A percentile compares a stretch with the other conserved stretches of the same genome.
phyloP scores from a whole-genome alignment of 1,139 yeast genomes.

The Taphrina confusa region DNA sequence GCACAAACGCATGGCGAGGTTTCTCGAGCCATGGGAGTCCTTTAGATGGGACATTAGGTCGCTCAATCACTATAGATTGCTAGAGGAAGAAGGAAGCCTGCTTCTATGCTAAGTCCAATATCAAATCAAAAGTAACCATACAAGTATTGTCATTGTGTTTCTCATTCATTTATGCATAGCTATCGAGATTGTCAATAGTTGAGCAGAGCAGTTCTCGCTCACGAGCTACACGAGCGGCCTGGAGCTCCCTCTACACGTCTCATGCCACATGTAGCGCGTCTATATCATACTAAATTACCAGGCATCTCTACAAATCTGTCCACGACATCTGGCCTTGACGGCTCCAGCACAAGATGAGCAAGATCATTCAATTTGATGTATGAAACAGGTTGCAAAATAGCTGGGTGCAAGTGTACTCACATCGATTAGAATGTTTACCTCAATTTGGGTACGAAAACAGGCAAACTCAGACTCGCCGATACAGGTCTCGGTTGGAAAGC shows the following conservation, averaged over 20 bases:
- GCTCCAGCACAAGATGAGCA: slow-evolving; percentile 5
- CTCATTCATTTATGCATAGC: no score
- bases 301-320: neutral
- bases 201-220: no score
- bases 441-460: slow-evolving; percentile 79
- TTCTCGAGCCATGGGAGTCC: slow-evolving; percentile 35
- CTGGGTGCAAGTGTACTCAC: neutral
- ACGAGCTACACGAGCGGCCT: no score
- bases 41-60: no score
- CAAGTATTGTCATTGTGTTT: no score
- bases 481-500: slow-evolving; percentile 95
- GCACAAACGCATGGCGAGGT: slow-evolving; percentile 45
- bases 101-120: no score
- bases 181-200: no score
- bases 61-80: no score
- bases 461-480: slow-evolving; percentile 91
- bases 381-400: no score
- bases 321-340: neutral
- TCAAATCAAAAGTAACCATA: no score
- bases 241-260: slow-evolving; percentile 5
- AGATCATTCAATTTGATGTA: slow-evolving; percentile 19
- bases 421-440: slow-evolving; percentile 54
- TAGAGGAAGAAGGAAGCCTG: no score
- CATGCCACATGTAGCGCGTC: slow-evolving; percentile 15
- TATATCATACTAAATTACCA: neutral